phyloP scores from a whole-genome alignment of 768 basidiomycete species.

The Tulasnella sp. region DNA sequence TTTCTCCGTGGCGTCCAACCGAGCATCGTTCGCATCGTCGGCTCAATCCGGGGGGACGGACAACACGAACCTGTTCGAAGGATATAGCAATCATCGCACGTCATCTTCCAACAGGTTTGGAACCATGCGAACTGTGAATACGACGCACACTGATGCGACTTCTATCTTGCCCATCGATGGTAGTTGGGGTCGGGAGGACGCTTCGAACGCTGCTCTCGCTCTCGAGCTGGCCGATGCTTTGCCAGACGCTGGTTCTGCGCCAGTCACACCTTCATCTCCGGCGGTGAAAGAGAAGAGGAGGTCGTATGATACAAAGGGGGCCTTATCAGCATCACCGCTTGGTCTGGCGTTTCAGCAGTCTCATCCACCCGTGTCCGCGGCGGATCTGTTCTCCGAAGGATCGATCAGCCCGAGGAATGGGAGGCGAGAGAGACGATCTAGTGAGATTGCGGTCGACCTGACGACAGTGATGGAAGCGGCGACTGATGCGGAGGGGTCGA shows the following conservation, averaged over 20 bases:
- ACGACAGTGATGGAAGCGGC: conserved; percentile 57
- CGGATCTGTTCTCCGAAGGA: background rate
- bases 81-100: conserved; percentile 20
- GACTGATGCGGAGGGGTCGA: conserved; percentile 9
- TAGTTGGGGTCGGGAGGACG: conserved; percentile 15
- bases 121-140: conserved; percentile 70
- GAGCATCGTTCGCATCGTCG: conserved; percentile 19
- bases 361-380: background rate
- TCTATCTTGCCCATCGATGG: conserved; percentile 32
- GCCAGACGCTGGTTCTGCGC: background rate
- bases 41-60: conserved; percentile 28
- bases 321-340: background rate
- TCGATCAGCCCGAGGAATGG: background rate
- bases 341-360: conserved; percentile 2
- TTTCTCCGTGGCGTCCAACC: conserved; percentile 4
- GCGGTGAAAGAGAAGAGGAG: background rate
- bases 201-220: background rate
- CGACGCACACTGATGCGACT: conserved; percentile 72
- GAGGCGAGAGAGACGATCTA: conserved; percentile 46
- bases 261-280: background rate
- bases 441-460: conserved; percentile 53
- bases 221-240: background rate
- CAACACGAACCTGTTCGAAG: conserved; percentile 29
- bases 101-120: conserved; percentile 45
- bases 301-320: conserved; percentile 3